Percentiles rank a stretch among this genome's conserved stretches.
These are phyloP conservation scores for Aspergillus egyptiacus DNA, from an alignment of 495 filamentous ascomycete genomes.

Conservation along the genomic window DNA sequence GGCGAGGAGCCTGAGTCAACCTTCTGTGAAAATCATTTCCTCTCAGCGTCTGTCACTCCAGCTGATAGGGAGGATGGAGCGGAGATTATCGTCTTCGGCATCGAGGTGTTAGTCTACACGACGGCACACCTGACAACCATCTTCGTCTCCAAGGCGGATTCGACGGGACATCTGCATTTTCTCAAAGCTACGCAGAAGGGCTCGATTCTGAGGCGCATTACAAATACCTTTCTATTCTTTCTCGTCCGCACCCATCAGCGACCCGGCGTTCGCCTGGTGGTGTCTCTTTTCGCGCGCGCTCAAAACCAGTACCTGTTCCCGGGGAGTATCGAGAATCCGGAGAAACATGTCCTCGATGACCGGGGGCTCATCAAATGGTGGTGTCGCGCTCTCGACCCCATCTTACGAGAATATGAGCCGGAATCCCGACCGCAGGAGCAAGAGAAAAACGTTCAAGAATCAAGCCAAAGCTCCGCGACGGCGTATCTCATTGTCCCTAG, in stretches of 20 bases:
- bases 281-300: conserved; percentile 88
- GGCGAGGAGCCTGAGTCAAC: conserved; percentile 63
- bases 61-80: conserved; percentile 21
- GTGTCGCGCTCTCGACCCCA: conserved; percentile 77
- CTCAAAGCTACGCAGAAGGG: conserved; percentile 55
- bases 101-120: conserved; percentile 60
- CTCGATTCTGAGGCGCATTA: conserved; percentile 67
- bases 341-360: conserved; percentile 93
- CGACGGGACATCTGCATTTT: conserved; percentile 76
- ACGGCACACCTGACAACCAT: conserved; percentile 75
- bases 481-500: conserved; percentile 87
- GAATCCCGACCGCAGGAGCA: conserved; percentile 36
- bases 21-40: conserved; percentile 83
- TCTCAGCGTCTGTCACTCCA: conserved; percentile 54
- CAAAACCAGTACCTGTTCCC: conserved; percentile 96
- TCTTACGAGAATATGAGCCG: conserved; percentile 47
- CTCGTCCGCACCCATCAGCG: conserved; percentile 62
- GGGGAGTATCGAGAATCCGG: conserved; percentile 73
- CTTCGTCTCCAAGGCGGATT: conserved; percentile 96
- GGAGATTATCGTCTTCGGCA: conserved; percentile 58
- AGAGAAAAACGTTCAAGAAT: conserved; percentile 31
- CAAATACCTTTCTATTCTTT: conserved; percentile 67
- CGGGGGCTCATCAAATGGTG: conserved; percentile 89
- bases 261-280: conserved; percentile 63
- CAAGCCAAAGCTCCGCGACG: conserved; percentile 36